phyloP scores from a whole-genome alignment of 2,329 filamentous ascomycete genomes.

The Botrytis cinerea region DNA sequence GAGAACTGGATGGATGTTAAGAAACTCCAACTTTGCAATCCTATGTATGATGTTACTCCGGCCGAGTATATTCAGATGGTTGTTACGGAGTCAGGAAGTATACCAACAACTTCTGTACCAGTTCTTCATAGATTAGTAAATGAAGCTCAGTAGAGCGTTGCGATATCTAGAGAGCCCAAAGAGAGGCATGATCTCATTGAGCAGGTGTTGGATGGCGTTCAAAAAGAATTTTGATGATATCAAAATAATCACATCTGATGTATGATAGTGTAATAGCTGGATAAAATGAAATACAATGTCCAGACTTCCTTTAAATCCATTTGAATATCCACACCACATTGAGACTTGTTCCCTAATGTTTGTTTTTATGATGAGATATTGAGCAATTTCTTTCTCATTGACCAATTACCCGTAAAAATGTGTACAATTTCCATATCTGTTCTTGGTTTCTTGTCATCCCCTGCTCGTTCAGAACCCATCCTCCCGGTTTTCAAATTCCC shows the following conservation, averaged over 20 bases:
- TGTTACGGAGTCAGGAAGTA: conserved; percentile 85
- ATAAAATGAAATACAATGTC: conserved; percentile 5
- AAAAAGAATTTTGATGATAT: conserved; percentile 13
- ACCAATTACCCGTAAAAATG: conserved; percentile 8
- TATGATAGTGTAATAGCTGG: conserved; percentile 30
- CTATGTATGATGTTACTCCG: conserved; percentile 91
- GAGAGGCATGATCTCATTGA: not conserved
- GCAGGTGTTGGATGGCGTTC: conserved; percentile 11
- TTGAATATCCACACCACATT: not conserved
- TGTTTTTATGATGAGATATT: not conserved
- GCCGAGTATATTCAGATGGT: conserved; percentile 85
- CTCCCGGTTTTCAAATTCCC: not conserved
- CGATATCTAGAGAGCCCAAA: not conserved
- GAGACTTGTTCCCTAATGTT: not conserved
- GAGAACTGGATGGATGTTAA: conserved; percentile 58
- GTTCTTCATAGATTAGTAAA: conserved; percentile 64
- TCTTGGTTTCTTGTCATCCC: not conserved
- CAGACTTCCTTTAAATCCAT: not conserved
- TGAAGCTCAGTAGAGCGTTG: conserved; percentile 37
- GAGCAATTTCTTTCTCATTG: conserved; percentile 8
- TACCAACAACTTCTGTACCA: conserved; percentile 84
- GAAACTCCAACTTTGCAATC: conserved; percentile 64
- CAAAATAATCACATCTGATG: conserved; percentile 21
- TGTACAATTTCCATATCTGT: conserved; percentile 10
- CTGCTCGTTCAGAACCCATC: not conserved